These are phyloP conservation scores for Leishmania martiniquensis DNA, from an alignment of 208 protist genomes.

Conservation along the genomic window DNA sequence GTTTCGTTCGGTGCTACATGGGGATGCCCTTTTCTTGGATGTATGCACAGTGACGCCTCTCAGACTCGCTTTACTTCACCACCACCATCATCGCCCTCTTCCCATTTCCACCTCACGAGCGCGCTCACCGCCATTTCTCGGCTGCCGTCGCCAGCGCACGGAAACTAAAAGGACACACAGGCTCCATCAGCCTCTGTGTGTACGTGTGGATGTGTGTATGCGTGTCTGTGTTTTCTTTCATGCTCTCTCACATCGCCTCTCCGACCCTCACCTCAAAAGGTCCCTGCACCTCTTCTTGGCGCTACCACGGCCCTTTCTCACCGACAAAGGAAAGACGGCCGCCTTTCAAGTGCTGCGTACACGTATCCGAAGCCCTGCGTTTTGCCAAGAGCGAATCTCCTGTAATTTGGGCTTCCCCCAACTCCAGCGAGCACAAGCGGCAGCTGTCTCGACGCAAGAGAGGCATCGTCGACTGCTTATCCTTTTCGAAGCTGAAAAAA, in stretches of 20 bases:
- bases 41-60: background rate
- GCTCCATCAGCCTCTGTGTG: background rate
- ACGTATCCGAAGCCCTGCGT: background rate
- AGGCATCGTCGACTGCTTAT: no score
- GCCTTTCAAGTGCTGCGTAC: no score
- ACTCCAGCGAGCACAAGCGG: background rate
- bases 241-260: background rate
- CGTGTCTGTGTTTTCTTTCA: no score
- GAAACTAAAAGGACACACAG: background rate
- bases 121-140: background rate
- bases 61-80: background rate
- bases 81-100: no score
- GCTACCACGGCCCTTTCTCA: background rate
- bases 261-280: background rate
- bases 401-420: background rate
- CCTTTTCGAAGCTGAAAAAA: background rate
- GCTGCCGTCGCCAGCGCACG: background rate
- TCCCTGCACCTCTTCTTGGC: background rate
- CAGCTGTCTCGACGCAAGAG: background rate
- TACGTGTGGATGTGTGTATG: no score
- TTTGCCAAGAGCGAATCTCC: background rate
- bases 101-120: background rate
- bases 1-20: background rate
- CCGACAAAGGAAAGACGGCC: background rate
- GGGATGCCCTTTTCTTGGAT: background rate